Base-by-base conservation (phyloP, 2,329 filamentous ascomycete species). In the Juglanconis juglandina region DNA sequence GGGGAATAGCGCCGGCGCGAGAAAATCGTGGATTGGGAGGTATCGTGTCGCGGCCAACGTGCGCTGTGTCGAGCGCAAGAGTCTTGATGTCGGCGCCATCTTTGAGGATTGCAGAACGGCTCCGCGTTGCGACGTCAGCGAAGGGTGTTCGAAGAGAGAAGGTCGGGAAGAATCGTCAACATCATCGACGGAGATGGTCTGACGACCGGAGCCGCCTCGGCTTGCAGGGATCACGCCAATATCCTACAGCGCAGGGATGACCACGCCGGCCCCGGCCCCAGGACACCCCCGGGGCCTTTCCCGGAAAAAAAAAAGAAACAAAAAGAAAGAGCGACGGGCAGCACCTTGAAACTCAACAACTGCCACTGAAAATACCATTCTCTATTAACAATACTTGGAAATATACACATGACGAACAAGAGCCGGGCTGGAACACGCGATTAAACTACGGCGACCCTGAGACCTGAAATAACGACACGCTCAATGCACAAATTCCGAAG, bases 1-100 rank as follows among this genome's bases (percentile, higher is more conserved):
- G 50, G 65, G 65, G 58, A 66, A 66, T 56, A 76, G 65, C 53
- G 73, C 70, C 30, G 76, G 74, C 10, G 70, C 68, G 35, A 79
- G 71, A 53, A 77, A 76, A 57, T 77, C 73, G 56, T 70, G 73
- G 33, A 74, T 56, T 41, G 70, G 69, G 2, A 66, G 56, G 46
- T 64, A 49, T 39, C 52, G 65, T 37, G 53, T 10, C 13, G 48
- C 17, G 35, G 62, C 50, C 44, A 58, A 56, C 11, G 62, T 60
- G 61, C 67, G 70, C 61, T 68, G 57, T 7, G 58, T 46, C 14
- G 65, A 46, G 61, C 65, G 66, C 60, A 64, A 30, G 37, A 69
- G 53, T 33, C 55, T 59, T 30, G 60, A 61, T 49, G 65, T 63
- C 14, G 64, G 58, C 51, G 67, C 51, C 71, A 71, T 73, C 4